Conservation (phyloP, 2,329 filamentous ascomycete species). For the Penicillium sp. region DNA sequence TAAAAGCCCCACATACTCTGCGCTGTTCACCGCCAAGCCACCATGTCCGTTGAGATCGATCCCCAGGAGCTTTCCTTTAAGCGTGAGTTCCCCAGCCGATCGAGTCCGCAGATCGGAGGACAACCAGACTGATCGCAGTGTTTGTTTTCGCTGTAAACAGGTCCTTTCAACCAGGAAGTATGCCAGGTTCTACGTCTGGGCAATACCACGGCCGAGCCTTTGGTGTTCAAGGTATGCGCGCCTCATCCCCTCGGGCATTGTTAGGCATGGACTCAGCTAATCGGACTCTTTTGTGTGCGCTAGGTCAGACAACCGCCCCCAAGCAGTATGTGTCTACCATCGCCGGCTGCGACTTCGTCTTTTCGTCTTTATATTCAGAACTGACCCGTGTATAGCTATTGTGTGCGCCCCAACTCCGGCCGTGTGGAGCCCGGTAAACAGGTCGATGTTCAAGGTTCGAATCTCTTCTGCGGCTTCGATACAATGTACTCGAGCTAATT, state of each 20-base stretch:
- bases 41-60: slow-evolving; percentile 93
- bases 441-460: slow-evolving; percentile 86
- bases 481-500: slow-evolving; percentile 22
- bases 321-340: slow-evolving; percentile 74
- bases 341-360: slow-evolving; percentile 5
- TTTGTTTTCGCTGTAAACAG: slow-evolving; percentile 36
- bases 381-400: slow-evolving; percentile 67
- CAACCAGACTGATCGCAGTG: slow-evolving; percentile 18
- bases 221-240: slow-evolving; percentile 62
- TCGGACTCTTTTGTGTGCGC: slow-evolving; percentile 7
- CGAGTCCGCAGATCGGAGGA: not conserved
- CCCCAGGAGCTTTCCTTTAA: slow-evolving; percentile 90
- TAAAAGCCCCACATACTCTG: not conserved
- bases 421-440: slow-evolving; percentile 86
- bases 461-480: not conserved
- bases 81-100: slow-evolving; percentile 54
- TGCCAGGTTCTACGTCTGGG: slow-evolving; percentile 60
- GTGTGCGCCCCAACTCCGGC: slow-evolving; percentile 93
- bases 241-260: slow-evolving; percentile 6
- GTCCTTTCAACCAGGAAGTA: slow-evolving; percentile 64
- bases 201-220: slow-evolving; percentile 58
- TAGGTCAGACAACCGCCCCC: slow-evolving; percentile 96
- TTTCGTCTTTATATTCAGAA: slow-evolving; percentile 3
- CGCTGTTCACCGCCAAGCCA: slow-evolving; percentile 26
- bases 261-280: slow-evolving; percentile 27